Conservation (phyloP, 1,139 yeast species). For the Scheffersomyces lignicola region DNA sequence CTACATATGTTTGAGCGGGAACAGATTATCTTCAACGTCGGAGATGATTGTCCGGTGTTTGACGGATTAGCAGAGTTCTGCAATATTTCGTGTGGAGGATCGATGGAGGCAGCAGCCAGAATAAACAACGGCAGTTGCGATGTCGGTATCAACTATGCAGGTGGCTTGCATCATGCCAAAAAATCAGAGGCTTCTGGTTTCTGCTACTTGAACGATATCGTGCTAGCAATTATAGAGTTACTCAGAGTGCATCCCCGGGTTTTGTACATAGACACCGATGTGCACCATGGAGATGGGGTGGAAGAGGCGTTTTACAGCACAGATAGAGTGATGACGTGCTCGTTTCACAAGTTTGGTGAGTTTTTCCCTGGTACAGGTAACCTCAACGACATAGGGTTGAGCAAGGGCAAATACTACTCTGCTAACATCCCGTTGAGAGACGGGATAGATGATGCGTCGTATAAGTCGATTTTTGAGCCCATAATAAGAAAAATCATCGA, state of each 20-base stretch:
- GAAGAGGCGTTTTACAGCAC: constrained; percentile 96
- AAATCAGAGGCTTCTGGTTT: constrained; percentile 94
- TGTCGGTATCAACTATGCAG: constrained; percentile 96
- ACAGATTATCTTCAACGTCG: constrained; percentile 92
- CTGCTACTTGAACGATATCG: constrained; percentile 94
- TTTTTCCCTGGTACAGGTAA: constrained; percentile 97
- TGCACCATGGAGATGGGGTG: constrained; percentile 98
- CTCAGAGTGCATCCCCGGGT: constrained; percentile 89
- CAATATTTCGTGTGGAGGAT: constrained; percentile 89
- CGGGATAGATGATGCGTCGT: constrained; percentile 94
- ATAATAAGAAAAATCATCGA: constrained; percentile 80
- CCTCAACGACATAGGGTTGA: constrained; percentile 82
- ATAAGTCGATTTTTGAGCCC: constrained; percentile 87
- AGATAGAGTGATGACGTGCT: constrained; percentile 92
- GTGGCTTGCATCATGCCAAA: constrained; percentile 96
- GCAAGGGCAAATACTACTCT: constrained; percentile 82
- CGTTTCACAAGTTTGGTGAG: constrained; percentile 96
- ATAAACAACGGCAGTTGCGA: constrained; percentile 84
- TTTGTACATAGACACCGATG: constrained; percentile 89
- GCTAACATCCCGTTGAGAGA: constrained; percentile 90
- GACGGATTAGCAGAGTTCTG: constrained; percentile 93
- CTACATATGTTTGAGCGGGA: constrained; percentile 89
- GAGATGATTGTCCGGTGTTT: constrained; percentile 97
- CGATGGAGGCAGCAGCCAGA: constrained; percentile 89
- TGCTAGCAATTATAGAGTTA: constrained; percentile 78